Base-by-base conservation (phyloP, 805 yeast species). In the Starmerella scarabaei region DNA sequence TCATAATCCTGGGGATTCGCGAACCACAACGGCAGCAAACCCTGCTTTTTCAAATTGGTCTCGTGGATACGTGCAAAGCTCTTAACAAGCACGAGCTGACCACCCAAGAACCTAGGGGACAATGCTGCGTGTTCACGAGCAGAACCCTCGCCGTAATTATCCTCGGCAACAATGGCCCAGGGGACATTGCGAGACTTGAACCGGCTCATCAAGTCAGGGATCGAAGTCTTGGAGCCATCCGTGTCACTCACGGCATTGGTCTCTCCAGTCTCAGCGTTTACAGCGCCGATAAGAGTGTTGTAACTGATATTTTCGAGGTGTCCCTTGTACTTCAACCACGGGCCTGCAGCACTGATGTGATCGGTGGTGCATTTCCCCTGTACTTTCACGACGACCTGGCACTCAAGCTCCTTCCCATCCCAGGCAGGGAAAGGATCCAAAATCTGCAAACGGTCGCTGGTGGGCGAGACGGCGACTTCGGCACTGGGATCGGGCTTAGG, bases 51-150 rank as follows among this genome's bases (percentile, higher is more conserved):
- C 66, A 88, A 74, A 64, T 88, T 88, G 27, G 98, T 88, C 68
- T 88, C 98, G 64, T 88, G 98, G 55, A 88, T 88, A 71, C 98
- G 80, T 27, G 98, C 98, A 65, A 88, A 88, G 8, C 96, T 86
- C 64, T 86, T 88, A 53, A 83, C 93, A 47, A 88, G 66, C 47
- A 88, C 80, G 48, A 85, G 73, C 43, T 77, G 65, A 48, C 98
- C 97, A 45, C 96, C 97, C 33, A 91, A 70, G 68, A 82, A 91
- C 63, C 93, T 73, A 41, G 97, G 98, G 26, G 91, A 83, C 51
- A 91, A 69, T 14, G 97, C 97, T 34, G 98, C 98, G 57, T 88
- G 98, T 62, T 88, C 98, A 72, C 98, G 81, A 24, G 98, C 96
- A 36, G 96, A 86, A 54, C 98, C 98, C 68, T 88, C 98, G 65